Evolutionary conservation across 2,329 filamentous ascomycete species (phyloP).

Genomic region (Botrytis pseudocinerea): DNA sequence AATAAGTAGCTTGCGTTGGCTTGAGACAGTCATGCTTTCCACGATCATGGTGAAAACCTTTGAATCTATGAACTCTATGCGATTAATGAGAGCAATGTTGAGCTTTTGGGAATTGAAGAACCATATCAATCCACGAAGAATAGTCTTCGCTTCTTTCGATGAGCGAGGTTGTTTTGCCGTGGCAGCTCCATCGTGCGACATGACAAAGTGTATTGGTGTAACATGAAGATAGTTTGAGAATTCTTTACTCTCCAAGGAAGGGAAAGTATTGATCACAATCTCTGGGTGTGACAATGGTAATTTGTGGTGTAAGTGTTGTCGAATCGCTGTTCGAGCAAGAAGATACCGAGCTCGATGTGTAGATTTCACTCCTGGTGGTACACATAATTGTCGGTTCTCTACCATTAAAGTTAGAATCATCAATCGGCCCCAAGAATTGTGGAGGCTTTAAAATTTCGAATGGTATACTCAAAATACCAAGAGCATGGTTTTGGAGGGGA

Average conservation of each 20-base stretch:
- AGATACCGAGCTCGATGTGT: slow-evolving; percentile 48
- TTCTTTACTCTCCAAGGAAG: slow-evolving; percentile 47
- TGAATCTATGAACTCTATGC: slow-evolving; percentile 58
- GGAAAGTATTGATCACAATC: slow-evolving; percentile 45
- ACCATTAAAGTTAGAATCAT: slow-evolving; percentile 22
- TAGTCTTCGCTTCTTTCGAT: slow-evolving; percentile 31
- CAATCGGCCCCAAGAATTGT: neutral
- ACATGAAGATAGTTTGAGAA: slow-evolving; percentile 58
- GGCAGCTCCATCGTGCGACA: slow-evolving; percentile 62
- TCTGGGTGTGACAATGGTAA: slow-evolving; percentile 33
- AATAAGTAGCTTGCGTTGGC: slow-evolving; percentile 28
- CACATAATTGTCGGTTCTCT: slow-evolving; percentile 54
- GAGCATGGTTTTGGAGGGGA: neutral
- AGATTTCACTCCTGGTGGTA: slow-evolving; percentile 47
- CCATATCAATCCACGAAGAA: slow-evolving; percentile 51
- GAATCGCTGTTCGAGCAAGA: slow-evolving; percentile 62
- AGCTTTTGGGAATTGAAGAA: slow-evolving; percentile 56
- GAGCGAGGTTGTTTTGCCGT: slow-evolving; percentile 5
- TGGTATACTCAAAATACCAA: neutral
- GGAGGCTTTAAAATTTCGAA: neutral
- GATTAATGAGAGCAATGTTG: slow-evolving; percentile 64
- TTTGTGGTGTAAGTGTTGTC: slow-evolving; percentile 54
- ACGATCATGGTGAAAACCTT: slow-evolving; percentile 53
- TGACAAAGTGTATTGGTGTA: slow-evolving; percentile 63
- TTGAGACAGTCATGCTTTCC: slow-evolving; percentile 39